Conservation (phyloP, 306 rosid species). For the Lupinus albus region DNA sequence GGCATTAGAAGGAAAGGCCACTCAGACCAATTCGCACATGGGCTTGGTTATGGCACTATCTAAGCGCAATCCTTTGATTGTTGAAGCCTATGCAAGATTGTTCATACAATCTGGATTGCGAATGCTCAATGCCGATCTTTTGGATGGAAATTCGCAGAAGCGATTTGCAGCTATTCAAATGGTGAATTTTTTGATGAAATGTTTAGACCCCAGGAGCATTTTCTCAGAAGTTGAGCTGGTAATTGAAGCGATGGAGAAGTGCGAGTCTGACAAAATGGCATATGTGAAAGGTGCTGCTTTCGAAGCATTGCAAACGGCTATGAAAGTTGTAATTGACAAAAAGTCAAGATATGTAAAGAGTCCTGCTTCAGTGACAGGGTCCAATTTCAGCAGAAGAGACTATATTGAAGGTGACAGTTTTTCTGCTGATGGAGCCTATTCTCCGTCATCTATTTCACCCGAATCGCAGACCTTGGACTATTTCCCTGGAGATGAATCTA, state of each 20-base stretch:
- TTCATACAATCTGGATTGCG: conserved; percentile 65
- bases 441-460: conserved; percentile 64
- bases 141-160: conserved; percentile 79
- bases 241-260: conserved; percentile 76
- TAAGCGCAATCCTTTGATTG: conserved; percentile 69
- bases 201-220: conserved; percentile 74
- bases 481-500: conserved; percentile 66
- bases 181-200: conserved; percentile 80
- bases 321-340: conserved; percentile 51
- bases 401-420: conserved; percentile 46
- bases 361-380: conserved; percentile 64
- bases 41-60: conserved; percentile 83
- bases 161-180: conserved; percentile 72
- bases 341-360: conserved; percentile 51
- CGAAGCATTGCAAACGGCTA: conserved; percentile 88
- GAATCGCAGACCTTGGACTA: conserved; percentile 69
- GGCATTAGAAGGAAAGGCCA: conserved; percentile 73
- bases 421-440: conserved; percentile 49
- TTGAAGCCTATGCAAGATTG: conserved; percentile 89
- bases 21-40: conserved; percentile 76
- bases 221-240: conserved; percentile 70
- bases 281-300: conserved; percentile 82
- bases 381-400: conserved; percentile 61
- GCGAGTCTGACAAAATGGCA: conserved; percentile 76
- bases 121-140: conserved; percentile 55